Conservation (phyloP, 2,329 filamentous ascomycete genomes). For the Penicillium sp. region DNA sequence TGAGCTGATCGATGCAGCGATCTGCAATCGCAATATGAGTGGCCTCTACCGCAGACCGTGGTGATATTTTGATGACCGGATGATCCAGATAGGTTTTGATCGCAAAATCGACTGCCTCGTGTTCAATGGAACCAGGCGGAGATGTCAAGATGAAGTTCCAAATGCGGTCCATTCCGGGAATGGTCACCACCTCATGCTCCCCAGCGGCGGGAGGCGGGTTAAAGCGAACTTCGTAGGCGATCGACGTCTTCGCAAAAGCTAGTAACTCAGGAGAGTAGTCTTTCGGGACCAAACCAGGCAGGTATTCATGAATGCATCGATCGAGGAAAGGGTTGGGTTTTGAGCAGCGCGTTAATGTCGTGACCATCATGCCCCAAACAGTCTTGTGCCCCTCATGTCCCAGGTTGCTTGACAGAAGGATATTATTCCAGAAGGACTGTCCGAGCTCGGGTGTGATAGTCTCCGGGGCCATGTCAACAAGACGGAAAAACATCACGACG, state of each 20-base stretch:
- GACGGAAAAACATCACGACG: slow-evolving; percentile 53
- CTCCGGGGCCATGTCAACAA: slow-evolving; percentile 58
- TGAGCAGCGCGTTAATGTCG: slow-evolving; percentile 24
- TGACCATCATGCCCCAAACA: slow-evolving; percentile 65
- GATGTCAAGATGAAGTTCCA: slow-evolving; percentile 76
- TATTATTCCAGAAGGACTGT: slow-evolving; percentile 62
- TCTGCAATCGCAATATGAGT: slow-evolving; percentile 67
- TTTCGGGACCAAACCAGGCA: slow-evolving; percentile 37
- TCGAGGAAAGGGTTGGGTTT: slow-evolving; percentile 40
- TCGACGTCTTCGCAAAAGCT: slow-evolving; percentile 41
- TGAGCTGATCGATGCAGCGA: slow-evolving; percentile 67
- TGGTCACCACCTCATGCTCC: slow-evolving; percentile 40
- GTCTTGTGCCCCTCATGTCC: slow-evolving; percentile 57
- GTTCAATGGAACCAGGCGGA: slow-evolving; percentile 60
- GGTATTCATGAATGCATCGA: slow-evolving; percentile 41
- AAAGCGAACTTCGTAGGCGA: slow-evolving; percentile 53
- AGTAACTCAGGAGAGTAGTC: slow-evolving; percentile 39
- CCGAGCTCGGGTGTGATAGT: slow-evolving; percentile 60
- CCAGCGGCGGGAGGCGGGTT: slow-evolving; percentile 45
- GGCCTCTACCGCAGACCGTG: slow-evolving; percentile 46
- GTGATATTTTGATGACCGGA: slow-evolving; percentile 38
- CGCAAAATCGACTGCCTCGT: slow-evolving; percentile 62
- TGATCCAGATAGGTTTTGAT: slow-evolving; percentile 67
- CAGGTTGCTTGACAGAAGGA: slow-evolving; percentile 61
- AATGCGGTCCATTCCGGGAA: slow-evolving; percentile 61